Base-by-base conservation (phyloP, 768 basidiomycete genomes). In the Crepidotus variabilis region DNA sequence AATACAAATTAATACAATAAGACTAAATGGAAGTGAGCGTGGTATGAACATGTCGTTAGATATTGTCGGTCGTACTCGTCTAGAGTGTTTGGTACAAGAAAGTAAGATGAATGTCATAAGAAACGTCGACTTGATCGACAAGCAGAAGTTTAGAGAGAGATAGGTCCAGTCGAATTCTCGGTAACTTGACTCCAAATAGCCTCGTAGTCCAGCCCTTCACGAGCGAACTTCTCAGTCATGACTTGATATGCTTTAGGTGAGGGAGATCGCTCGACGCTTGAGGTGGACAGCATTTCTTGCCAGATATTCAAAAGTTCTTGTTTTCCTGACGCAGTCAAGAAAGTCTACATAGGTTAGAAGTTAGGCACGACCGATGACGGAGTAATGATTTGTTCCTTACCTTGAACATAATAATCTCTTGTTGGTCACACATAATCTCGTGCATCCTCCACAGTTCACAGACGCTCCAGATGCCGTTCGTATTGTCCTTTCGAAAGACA, bases 371-470 rank as follows among this genome's bases (percentile, higher is more conserved):
- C 22, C 21, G 43, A 13, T 21, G 20, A 8, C 34, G 45, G 8
- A 52, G 23, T 21, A 39, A 49, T 14, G 51, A 50, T 48, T 22
- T 16, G 13, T 2, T 23, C n/a, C 54, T 45, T 39, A 68, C 70
- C 61, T 67, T 68, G 61, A 71, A 70, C 57, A 69, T 59, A 20
- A 51, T 34, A 13, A 67, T 55, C 48, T 69, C 68, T 50, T 72
- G 66, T 24, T 67, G 64, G 43, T 64, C 65, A 6, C 62, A 57
- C 63, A 68, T 66, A 10, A 71, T 63, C 21, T 67, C 66, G 47
- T 71, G 69, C 59, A 67, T 64, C 34, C 62, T 62, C 69, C 69
- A 70, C 6, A 72, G 62, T 54, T 72, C 67, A 49, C 63, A 68
- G 16, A 62, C 60, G 47, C 53, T 58, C 72, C 72, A 73, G 13